These are phyloP conservation scores for Ustilago hordei DNA, from an alignment of 1,284 basidiomycete species.

Conservation along the genomic window DNA sequence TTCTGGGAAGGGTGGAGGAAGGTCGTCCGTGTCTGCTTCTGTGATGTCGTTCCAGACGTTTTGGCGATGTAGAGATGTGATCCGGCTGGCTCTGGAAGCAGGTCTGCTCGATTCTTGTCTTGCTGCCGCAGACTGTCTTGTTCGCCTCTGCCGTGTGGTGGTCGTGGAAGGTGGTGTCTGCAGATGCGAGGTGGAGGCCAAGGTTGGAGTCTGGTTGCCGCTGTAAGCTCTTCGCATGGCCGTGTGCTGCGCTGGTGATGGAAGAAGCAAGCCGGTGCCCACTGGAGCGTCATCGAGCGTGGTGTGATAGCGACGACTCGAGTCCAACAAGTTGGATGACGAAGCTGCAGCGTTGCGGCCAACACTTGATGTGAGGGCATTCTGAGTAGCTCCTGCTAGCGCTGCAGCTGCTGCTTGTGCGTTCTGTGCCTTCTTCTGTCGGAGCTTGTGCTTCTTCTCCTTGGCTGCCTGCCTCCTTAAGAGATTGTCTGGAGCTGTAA, in stretches of 20 bases:
- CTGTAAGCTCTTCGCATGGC: conserved; percentile 43
- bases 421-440: conserved; percentile 51
- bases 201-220: conserved; percentile 36
- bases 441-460: conserved; percentile 55
- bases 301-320: conserved; percentile 36
- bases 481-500: conserved; percentile 67
- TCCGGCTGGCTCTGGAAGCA: conserved; percentile 40
- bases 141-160: conserved; percentile 20
- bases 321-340: conserved; percentile 29
- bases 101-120: conserved; percentile 28
- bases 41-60: conserved; percentile 56
- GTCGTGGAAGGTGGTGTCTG: conserved; percentile 17
- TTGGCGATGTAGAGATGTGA: conserved; percentile 44
- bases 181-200: conserved; percentile 22
- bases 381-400: conserved; percentile 29
- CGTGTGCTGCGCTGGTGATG: conserved; percentile 18
- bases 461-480: conserved; percentile 60
- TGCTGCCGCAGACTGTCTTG: conserved; percentile 25
- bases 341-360: conserved; percentile 13
- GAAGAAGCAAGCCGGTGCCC: conserved; percentile 18
- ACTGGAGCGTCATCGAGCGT: conserved; percentile 29
- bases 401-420: conserved; percentile 48
- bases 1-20: conserved; percentile 52
- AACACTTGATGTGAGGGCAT: neutral
- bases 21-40: conserved; percentile 53